Conservation (phyloP, 2,329 filamentous ascomycete genomes). For the Beauveria asiatica region DNA sequence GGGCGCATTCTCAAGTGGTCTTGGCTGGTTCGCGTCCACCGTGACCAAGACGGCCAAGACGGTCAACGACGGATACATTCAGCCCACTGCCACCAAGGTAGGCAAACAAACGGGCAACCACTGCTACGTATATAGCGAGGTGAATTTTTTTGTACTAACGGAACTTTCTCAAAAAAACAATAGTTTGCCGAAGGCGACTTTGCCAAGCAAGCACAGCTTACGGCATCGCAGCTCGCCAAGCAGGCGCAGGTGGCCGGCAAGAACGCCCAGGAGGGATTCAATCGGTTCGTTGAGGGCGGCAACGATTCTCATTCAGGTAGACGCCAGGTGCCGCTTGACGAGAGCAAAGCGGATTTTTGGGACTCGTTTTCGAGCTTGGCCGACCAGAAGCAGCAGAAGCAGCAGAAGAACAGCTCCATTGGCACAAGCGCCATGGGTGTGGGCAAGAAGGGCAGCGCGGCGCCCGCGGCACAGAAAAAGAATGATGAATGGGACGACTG, state of each 20-base stretch:
- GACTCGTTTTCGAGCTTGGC: conserved; percentile 74
- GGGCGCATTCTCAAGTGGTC: conserved; percentile 79
- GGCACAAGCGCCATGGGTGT: conserved; percentile 54
- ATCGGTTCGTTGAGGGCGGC: conserved; percentile 80
- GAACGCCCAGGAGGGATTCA: conserved; percentile 71
- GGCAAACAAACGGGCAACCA: not conserved
- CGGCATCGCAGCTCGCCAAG: conserved; percentile 58
- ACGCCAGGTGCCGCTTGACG: conserved; percentile 39
- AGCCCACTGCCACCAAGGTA: conserved; percentile 85
- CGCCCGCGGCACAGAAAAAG: conserved; percentile 33
- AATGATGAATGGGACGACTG: conserved; percentile 59
- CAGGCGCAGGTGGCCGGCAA: conserved; percentile 61
- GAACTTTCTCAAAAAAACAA: not conserved
- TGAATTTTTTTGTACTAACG: conserved; percentile 9
- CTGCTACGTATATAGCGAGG: not conserved
- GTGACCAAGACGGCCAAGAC: conserved; percentile 86
- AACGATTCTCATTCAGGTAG: conserved; percentile 30
- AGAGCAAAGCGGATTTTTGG: conserved; percentile 80
- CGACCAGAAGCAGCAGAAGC: conserved; percentile 32
- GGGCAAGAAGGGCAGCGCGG: conserved; percentile 30
- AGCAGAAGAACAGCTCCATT: conserved; percentile 38
- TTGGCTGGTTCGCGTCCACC: conserved; percentile 86
- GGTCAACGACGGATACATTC: conserved; percentile 84
- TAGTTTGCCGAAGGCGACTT: conserved; percentile 76
- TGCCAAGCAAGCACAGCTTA: conserved; percentile 55